Percentiles rank a stretch among this genome's conserved stretches.
phyloP scores from a whole-genome alignment of 352 stramenopile species.

The Phytophthora rubi region DNA sequence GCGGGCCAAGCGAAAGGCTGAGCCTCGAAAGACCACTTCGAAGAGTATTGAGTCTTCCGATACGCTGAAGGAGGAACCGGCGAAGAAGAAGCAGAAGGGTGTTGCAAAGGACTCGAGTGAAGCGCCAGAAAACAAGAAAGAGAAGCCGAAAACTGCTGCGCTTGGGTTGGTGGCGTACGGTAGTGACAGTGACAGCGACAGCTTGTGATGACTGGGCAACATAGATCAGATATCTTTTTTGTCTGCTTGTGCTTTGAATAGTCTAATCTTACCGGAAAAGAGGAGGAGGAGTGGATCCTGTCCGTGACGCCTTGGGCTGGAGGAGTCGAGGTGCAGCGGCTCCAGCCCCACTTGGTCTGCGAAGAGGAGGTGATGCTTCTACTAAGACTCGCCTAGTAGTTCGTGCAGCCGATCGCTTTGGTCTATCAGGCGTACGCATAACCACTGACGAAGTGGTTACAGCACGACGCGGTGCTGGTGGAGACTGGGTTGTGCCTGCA shows the following conservation, averaged over 20 bases:
- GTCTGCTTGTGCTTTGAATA: slow-evolving; percentile 1
- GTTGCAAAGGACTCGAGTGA: slow-evolving; percentile 1
- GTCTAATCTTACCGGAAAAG: slow-evolving; percentile 34
- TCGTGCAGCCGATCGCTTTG: slow-evolving; percentile 53
- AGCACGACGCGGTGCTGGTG: slow-evolving; percentile 15
- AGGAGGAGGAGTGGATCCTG: slow-evolving; percentile 29
- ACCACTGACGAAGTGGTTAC: slow-evolving; percentile 48
- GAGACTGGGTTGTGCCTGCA: slow-evolving; percentile 15
- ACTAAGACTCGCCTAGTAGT: slow-evolving; percentile 61
- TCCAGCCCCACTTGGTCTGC: slow-evolving; percentile 41
- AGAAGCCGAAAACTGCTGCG: slow-evolving; percentile 20
- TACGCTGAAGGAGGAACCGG: slow-evolving; percentile 3
- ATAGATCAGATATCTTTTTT: neutral
- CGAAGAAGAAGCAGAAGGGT: slow-evolving; percentile 37
- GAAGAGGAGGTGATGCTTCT: slow-evolving; percentile 78
- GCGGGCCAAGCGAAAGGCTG: slow-evolving; percentile 61
- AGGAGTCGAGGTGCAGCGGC: slow-evolving; percentile 26
- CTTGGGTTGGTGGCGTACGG: slow-evolving; percentile 62
- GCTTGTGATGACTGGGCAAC: slow-evolving; percentile 5
- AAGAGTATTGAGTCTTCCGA: slow-evolving; percentile 25
- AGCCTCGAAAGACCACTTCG: slow-evolving; percentile 12
- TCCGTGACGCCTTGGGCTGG: slow-evolving; percentile 26
- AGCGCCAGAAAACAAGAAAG: slow-evolving; percentile 10
- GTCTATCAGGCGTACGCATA: slow-evolving; percentile 82
- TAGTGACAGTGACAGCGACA: slow-evolving; percentile 76